A percentile compares a stretch with the other conserved stretches of the same genome.
These are phyloP conservation scores for Acanthamoeba rhysodes DNA, from an alignment of 208 protist genomes.

Conservation along the genomic window DNA sequence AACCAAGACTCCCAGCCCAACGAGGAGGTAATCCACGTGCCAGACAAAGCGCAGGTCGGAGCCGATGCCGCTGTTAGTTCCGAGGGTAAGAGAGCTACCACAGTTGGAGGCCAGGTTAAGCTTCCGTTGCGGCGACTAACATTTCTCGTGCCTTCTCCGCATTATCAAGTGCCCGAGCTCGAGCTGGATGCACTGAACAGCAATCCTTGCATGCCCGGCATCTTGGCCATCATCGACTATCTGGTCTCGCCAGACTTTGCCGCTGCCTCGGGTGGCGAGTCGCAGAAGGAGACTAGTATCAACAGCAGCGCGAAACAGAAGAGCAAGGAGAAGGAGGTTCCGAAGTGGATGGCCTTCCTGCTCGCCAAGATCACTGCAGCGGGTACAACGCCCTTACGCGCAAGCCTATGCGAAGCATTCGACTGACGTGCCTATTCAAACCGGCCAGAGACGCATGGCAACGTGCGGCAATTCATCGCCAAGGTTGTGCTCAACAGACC, in stretches of 20 bases:
- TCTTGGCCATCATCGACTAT: conserved; percentile 85
- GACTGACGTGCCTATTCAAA: background rate
- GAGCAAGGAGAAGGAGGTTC: conserved; percentile 78
- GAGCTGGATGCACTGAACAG: conserved; percentile 87
- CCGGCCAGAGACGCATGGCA: conserved; percentile 76
- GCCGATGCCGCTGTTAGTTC: background rate
- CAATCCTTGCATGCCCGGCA: conserved; percentile 87
- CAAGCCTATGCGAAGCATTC: background rate
- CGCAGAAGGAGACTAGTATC: conserved; percentile 55
- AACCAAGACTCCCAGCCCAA: conserved; percentile 41
- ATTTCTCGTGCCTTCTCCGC: background rate
- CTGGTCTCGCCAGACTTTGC: conserved; percentile 73
- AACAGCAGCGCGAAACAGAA: background rate
- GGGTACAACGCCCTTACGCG: background rate
- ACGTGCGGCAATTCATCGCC: conserved; percentile 88
- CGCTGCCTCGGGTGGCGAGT: background rate
- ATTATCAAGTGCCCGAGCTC: conserved; percentile 63
- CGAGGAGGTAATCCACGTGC: conserved; percentile 35
- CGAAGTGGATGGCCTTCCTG: conserved; percentile 91
- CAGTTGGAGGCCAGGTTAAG: background rate
- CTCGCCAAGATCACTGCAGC: conserved; percentile 79
- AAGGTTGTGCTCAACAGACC: conserved; percentile 88
- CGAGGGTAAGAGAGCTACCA: background rate
- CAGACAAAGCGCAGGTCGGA: background rate
- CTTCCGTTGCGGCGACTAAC: background rate